Percentiles rank a stretch among this genome's conserved stretches.
Conservation (phyloP, 768 basidiomycete species). For the Lactarius vividus region DNA sequence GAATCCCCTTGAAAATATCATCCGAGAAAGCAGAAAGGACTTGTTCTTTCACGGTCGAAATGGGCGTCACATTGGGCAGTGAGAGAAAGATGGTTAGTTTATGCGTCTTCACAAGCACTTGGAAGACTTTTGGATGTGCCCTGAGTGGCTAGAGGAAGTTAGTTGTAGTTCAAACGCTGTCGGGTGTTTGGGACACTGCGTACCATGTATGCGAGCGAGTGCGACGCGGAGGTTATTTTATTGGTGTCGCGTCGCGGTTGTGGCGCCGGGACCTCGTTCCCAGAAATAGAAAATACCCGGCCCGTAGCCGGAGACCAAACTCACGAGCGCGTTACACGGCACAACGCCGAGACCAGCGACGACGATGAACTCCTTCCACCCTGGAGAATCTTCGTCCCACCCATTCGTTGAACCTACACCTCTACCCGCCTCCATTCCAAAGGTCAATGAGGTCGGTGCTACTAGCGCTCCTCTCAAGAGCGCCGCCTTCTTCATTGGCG, state of each 20-base stretch:
- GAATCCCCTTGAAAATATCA: slow-evolving; percentile 39
- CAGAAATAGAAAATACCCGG: slow-evolving; percentile 5
- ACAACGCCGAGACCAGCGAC: slow-evolving; percentile 23
- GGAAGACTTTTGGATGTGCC: slow-evolving; percentile 58
- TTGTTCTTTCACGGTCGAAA: slow-evolving; percentile 61
- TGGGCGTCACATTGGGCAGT: slow-evolving; percentile 49
- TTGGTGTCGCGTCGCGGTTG: slow-evolving; percentile 13
- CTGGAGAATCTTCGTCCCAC: slow-evolving; percentile 44
- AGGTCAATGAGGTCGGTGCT: slow-evolving; percentile 82
- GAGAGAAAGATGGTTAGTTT: slow-evolving; percentile 64
- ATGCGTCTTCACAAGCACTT: slow-evolving; percentile 71
- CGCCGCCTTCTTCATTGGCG: slow-evolving; percentile 95
- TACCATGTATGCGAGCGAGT: slow-evolving; percentile 18
- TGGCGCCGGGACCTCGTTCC: neutral
- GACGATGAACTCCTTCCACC: slow-evolving; percentile 54
- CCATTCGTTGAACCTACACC: slow-evolving; percentile 66
- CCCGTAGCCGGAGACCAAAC: neutral
- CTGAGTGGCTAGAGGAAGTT: slow-evolving; percentile 45
- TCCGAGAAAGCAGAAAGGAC: slow-evolving; percentile 59
- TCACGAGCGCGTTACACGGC: neutral
- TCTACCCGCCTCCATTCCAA: slow-evolving; percentile 63
- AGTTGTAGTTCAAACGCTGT: neutral
- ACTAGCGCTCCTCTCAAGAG: slow-evolving; percentile 94
- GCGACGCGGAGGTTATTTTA: neutral
- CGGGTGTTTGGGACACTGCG: neutral